Percentiles rank a stretch among this genome's conserved stretches.
These are phyloP conservation scores for Aspergillus olivimuriae DNA, from an alignment of 495 filamentous ascomycete species.

Conservation along the genomic window DNA sequence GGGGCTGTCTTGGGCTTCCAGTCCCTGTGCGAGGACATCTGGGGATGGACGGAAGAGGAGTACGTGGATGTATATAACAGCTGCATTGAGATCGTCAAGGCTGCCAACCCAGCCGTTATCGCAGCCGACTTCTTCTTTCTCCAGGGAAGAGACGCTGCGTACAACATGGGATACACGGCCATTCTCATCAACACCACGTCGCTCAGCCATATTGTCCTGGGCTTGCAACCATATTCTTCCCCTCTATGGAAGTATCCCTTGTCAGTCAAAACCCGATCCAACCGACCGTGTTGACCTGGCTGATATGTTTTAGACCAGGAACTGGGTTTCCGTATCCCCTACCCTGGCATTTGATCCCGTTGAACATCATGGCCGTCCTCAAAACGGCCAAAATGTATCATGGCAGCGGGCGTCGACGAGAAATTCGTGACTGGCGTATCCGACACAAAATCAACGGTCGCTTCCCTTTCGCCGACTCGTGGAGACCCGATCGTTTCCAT, in stretches of 20 bases:
- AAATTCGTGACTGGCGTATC: constrained; percentile 19
- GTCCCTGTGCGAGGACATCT: constrained; percentile 28
- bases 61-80: constrained; percentile 43
- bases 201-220: constrained; percentile 34
- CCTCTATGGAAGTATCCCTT: constrained; percentile 40
- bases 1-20: constrained; percentile 32
- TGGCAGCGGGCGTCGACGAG: constrained; percentile 17
- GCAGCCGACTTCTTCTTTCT: constrained; percentile 46
- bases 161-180: constrained; percentile 21
- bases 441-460: constrained; percentile 19
- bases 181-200: constrained; percentile 31
- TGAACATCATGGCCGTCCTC: constrained; percentile 29
- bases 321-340: constrained; percentile 44
- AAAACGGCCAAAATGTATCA: constrained; percentile 28
- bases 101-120: constrained; percentile 34
- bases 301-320: constrained; percentile 22
- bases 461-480: constrained; percentile 28
- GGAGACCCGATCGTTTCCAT: constrained; percentile 29
- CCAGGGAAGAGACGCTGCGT: constrained; percentile 43
- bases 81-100: constrained; percentile 35
- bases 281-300: background rate
- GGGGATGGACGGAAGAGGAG: constrained; percentile 41
- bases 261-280: constrained; percentile 17
- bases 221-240: constrained; percentile 27
- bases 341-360: constrained; percentile 31